Evolutionary conservation across 148 eudicot species (phyloP), one percentile per base, ranked within the genome.

Genomic region (Nepenthes mirabilis): DNA sequence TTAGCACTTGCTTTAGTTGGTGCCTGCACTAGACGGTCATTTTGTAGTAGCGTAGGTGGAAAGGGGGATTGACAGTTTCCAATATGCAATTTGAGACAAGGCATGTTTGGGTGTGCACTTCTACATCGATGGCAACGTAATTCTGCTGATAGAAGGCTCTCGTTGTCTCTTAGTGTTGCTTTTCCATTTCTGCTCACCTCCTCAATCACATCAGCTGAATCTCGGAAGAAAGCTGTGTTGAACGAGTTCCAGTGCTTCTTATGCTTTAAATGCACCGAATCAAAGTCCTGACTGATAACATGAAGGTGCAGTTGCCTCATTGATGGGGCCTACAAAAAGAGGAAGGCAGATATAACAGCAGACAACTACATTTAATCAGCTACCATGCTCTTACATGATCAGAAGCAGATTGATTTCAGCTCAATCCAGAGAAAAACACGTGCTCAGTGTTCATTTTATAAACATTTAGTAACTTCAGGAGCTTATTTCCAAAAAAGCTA

Each of bases 181-280:
- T 62, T 79, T 3, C 91, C 95, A 14, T 37, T 51, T 47, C 65
- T 66, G 43, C 75, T 78, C 48, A 86, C 67, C 68, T 93, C 91
- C 65, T 86, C 80, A 0, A 93, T 78, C n/a, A 93, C 96, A 60
- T 88, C 95, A 1, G 77, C 81, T 7, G 91, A 87, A 54, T 93
- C 98, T 34, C 78, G 80, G 71, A 88, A 93, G 63, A 93, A 93
- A n/a, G 83, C 79, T 40, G 91, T 76, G 60, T 70, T 93, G 72
- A 93, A 93, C 47, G 96, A 93, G 76, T 88, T 86, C 98, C 96
- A 93, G 74, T 93, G 98, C 80, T 93, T 93, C 80, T 93, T 93
- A 62, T 93, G 74, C 90, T 77, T 93, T 67, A 93, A 63, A 71
- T 82, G 80, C 49, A 55, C 67, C 3, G 98, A 93, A 69, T 86